Conservation (phyloP, 2,329 filamentous ascomycete species). For the Periconia sp. region DNA sequence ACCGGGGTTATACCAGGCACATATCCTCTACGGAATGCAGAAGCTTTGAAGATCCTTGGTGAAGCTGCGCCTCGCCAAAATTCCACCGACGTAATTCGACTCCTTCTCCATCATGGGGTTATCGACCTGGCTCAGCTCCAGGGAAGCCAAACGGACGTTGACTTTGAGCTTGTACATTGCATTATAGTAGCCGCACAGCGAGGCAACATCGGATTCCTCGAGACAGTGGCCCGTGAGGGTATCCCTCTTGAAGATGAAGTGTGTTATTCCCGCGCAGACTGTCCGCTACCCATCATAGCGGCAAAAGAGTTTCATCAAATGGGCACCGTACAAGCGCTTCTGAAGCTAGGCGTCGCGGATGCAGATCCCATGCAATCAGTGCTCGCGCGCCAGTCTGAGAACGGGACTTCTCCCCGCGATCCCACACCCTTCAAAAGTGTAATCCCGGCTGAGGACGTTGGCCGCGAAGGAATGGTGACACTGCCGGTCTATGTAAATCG, state of each 20-base stretch:
- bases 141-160: neutral
- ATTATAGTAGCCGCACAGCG: constrained; percentile 2
- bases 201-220: constrained; percentile 4
- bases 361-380: constrained; percentile 4
- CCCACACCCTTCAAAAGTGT: neutral
- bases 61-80: neutral
- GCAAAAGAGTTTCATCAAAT: constrained; percentile 3
- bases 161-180: constrained; percentile 1
- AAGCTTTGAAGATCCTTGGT: neutral
- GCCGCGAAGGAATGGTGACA: too few species aligned
- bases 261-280: neutral
- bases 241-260: constrained; percentile 3
- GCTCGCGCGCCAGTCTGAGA: constrained; percentile 3
- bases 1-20: too few species aligned
- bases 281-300: constrained; percentile 1
- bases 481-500: too few species aligned
- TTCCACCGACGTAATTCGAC: neutral
- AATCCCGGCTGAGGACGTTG: too few species aligned
- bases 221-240: constrained; percentile 2
- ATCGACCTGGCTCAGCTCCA: neutral
- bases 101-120: neutral
- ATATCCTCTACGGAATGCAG: too few species aligned
- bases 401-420: neutral
- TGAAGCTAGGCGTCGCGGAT: neutral
- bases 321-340: neutral